A percentile compares a stretch with the other conserved stretches of the same genome.
Conservation (phyloP, 192 early-diverging fungal genomes). For the Entomortierella beljakovae region DNA sequence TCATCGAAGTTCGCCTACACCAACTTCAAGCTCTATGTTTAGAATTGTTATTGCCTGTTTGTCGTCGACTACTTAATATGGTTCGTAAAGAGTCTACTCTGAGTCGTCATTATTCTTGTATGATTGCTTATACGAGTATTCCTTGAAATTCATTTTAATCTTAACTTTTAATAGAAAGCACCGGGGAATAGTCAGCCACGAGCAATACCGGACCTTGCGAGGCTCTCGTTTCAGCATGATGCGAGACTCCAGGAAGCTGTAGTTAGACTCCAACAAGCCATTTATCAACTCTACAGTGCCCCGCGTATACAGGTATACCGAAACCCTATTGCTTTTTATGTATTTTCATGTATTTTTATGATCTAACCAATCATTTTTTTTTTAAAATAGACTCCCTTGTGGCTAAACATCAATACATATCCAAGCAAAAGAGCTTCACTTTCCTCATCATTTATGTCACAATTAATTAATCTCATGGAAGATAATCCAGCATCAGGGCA, state of each 20-base stretch:
- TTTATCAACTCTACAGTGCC: conserved; percentile 63
- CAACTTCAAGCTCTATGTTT: conserved; percentile 63
- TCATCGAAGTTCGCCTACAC: conserved; percentile 66
- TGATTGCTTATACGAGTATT: not conserved
- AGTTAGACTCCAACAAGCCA: conserved; percentile 54
- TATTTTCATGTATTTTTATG: not conserved
- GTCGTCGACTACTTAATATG: conserved; percentile 37
- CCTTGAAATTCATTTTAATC: not conserved
- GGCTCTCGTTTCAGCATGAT: conserved; percentile 64
- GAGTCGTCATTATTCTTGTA: not conserved
- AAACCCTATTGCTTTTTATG: not conserved
- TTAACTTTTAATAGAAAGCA: not conserved
- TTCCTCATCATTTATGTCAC: conserved; percentile 39
- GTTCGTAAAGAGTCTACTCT: not conserved
- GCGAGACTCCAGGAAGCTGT: conserved; percentile 58
- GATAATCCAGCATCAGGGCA: conserved; percentile 37
- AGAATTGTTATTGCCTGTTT: conserved; percentile 51
- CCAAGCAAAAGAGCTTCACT: conserved; percentile 31
- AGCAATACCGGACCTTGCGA: conserved; percentile 53
- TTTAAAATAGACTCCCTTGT: conserved; percentile 40
- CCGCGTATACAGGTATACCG: conserved; percentile 65
- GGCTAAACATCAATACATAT: conserved; percentile 54
- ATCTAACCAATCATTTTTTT: not conserved
- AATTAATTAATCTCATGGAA: conserved; percentile 41
- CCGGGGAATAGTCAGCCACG: conserved; percentile 31